Conservation (phyloP, 768 basidiomycete genomes). For the Pholiota conissans region DNA sequence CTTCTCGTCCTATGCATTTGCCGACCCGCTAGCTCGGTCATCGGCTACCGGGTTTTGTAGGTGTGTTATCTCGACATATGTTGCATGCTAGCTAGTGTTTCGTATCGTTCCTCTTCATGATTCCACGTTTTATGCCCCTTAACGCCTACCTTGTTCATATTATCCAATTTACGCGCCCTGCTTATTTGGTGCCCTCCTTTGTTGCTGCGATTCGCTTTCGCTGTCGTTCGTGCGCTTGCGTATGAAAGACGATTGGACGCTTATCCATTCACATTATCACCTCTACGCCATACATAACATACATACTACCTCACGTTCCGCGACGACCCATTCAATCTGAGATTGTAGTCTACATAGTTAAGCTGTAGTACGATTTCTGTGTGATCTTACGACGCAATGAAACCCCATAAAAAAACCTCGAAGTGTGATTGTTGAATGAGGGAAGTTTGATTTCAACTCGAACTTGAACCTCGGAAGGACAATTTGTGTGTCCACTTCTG, state of each 20-base stretch:
- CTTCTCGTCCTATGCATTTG: slow-evolving; percentile 12
- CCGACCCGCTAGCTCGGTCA: slow-evolving; percentile 21
- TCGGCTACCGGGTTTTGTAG: slow-evolving; percentile 13
- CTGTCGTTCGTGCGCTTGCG: slow-evolving; percentile 18
- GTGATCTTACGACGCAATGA: slow-evolving; percentile 43
- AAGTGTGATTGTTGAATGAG: neutral
- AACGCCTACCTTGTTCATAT: slow-evolving; percentile 6
- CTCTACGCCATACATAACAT: slow-evolving; percentile 5
- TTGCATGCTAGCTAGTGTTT: slow-evolving; percentile 1
- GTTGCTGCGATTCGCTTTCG: slow-evolving; percentile 4
- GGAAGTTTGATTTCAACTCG: too few species aligned
- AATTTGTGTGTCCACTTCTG: too few species aligned
- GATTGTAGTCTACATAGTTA: slow-evolving; percentile 36
- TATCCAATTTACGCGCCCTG: slow-evolving; percentile 2
- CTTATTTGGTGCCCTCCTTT: neutral
- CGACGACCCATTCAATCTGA: slow-evolving; percentile 25
- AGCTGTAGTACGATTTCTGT: slow-evolving; percentile 46
- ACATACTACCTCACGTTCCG: slow-evolving; percentile 19
- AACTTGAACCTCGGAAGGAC: too few species aligned
- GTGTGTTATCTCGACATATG: slow-evolving; percentile 7
- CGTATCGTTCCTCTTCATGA: slow-evolving; percentile 4
- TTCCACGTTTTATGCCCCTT: slow-evolving; percentile 5
- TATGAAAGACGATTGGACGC: slow-evolving; percentile 10
- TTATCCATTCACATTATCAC: slow-evolving; percentile 2
- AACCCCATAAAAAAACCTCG: slow-evolving; percentile 19